Evolutionary conservation across 2,329 filamentous ascomycete species (phyloP).

Genomic region (Neodidymelliopsis sp.): DNA sequence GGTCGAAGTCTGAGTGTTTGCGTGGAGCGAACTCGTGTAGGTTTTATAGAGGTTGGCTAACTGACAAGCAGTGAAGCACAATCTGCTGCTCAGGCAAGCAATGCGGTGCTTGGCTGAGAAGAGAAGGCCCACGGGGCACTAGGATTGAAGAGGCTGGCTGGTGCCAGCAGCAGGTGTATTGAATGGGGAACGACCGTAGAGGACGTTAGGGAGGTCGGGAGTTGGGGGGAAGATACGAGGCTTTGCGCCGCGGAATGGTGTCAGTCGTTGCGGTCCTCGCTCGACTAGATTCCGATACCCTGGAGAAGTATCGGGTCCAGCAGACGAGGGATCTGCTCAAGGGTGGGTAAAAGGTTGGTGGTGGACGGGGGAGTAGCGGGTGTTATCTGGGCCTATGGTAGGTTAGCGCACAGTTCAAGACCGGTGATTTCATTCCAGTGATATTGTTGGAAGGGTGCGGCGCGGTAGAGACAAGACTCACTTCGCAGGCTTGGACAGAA

Average conservation of each 20-base stretch:
- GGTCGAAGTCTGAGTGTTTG: constrained; percentile 18
- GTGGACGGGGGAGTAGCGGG: constrained; percentile 53
- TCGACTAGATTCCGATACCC: constrained; percentile 84
- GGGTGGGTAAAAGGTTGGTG: constrained; percentile 32
- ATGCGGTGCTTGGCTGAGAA: constrained; percentile 91
- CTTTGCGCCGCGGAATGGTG: constrained; percentile 89
- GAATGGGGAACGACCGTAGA: constrained; percentile 66
- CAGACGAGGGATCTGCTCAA: constrained; percentile 74
- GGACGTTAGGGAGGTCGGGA: constrained; percentile 91
- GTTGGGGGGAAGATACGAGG: constrained; percentile 82
- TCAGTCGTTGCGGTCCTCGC: constrained; percentile 66
- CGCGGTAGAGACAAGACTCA: constrained; percentile 57
- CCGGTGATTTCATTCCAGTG: background rate
- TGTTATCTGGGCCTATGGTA: constrained; percentile 71
- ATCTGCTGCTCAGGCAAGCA: constrained; percentile 97
- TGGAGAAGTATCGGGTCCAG: constrained; percentile 82
- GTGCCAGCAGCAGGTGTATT: constrained; percentile 75
- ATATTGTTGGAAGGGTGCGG: background rate
- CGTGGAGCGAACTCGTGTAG: constrained; percentile 8
- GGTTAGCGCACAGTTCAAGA: constrained; percentile 21
- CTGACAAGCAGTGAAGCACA: constrained; percentile 76
- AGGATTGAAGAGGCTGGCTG: constrained; percentile 75
- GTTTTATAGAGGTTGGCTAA: constrained; percentile 29
- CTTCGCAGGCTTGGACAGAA: constrained; percentile 95
- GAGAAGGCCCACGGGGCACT: constrained; percentile 86